A percentile compares a stretch with the other conserved stretches of the same genome.
Conservation (phyloP, 345 rosid species). For the Eucalyptus marginata region DNA sequence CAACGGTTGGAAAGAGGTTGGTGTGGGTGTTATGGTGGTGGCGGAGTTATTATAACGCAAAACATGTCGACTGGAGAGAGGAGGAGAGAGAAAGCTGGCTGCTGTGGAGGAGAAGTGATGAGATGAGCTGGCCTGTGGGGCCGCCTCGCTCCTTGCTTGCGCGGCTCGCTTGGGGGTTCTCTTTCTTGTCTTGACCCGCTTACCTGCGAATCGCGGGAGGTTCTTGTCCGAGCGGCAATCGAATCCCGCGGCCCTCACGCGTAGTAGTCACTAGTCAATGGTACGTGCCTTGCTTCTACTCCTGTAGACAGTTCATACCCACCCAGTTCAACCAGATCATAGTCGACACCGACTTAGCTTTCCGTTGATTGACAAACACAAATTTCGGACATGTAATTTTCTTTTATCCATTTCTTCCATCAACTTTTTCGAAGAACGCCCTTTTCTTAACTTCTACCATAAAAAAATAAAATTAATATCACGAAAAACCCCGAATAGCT, state of each 20-base stretch:
- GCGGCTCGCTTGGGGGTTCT: too few relatives aligned
- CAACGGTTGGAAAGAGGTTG: background rate
- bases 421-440: background rate
- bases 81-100: background rate
- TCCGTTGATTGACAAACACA: background rate
- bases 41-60: slow-evolving; percentile 1
- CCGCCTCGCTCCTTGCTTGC: too few relatives aligned
- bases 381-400: too few relatives aligned
- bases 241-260: background rate
- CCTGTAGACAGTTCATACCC: background rate
- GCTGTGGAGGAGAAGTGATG: too few relatives aligned
- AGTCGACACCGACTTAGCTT: too few relatives aligned
- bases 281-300: background rate
- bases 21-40: background rate
- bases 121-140: too few relatives aligned
- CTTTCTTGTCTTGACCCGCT: background rate
- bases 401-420: background rate
- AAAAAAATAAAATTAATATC: too few relatives aligned
- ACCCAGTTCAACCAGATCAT: background rate
- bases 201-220: background rate
- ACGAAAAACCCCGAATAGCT: too few relatives aligned
- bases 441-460: background rate
- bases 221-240: background rate
- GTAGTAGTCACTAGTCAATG: fast-evolving
- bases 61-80: background rate